Conservation (phyloP, 108 stramenopile genomes). For the Nannochloropsis salina region DNA sequence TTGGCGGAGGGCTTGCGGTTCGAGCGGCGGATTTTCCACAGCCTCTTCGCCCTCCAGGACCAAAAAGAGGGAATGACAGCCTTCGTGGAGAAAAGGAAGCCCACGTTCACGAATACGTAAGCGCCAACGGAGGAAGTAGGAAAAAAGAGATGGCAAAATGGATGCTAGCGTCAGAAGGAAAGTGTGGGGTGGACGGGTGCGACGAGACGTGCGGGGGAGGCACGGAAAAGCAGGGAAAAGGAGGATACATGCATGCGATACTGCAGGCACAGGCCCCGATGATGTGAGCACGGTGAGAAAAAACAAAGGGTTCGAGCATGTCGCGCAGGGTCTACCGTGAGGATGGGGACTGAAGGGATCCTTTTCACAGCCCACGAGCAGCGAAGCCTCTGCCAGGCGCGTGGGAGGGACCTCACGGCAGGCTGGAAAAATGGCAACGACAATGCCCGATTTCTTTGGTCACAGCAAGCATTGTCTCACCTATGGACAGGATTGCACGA, state of each 20-base stretch:
- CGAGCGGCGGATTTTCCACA: slow-evolving; percentile 93
- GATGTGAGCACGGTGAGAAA: neutral
- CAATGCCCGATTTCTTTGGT: too few species aligned
- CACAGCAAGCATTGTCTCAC: too few species aligned
- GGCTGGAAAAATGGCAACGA: too few species aligned
- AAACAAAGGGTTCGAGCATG: neutral
- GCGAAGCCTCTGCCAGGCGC: too few species aligned
- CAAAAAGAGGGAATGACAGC: slow-evolving; percentile 97
- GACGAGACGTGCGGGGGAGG: neutral
- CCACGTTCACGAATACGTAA: slow-evolving; percentile 70
- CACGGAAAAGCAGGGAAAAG: neutral
- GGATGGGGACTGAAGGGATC: too few species aligned
- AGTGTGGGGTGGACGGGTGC: neutral
- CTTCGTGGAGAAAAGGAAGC: slow-evolving; percentile 77
- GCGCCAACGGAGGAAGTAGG: neutral
- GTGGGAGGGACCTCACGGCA: too few species aligned
- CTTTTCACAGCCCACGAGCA: too few species aligned
- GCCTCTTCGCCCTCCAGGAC: slow-evolving; percentile 88
- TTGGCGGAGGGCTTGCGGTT: slow-evolving; percentile 82
- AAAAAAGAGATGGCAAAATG: neutral
- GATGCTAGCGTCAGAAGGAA: neutral
- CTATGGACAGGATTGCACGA: too few species aligned
- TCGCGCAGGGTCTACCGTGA: neutral
- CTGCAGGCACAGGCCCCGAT: too few species aligned
- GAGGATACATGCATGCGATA: neutral